These are phyloP conservation scores for Decorospora gaudefroyi DNA, from an alignment of 2,329 filamentous ascomycete genomes.

Conservation along the genomic window DNA sequence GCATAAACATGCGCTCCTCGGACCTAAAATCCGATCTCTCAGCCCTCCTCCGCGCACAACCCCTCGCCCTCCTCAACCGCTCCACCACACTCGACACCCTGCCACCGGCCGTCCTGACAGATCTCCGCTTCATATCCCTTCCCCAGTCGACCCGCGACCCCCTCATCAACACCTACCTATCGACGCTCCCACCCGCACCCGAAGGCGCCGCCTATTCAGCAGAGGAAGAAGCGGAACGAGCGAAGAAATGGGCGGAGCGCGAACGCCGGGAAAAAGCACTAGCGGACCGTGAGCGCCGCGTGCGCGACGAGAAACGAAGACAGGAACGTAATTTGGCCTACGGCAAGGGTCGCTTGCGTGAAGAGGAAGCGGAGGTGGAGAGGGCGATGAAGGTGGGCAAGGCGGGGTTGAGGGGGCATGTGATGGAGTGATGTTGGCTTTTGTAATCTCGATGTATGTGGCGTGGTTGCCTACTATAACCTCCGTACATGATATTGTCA, in stretches of 20 bases:
- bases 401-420: conserved; percentile 66
- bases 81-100: conserved; percentile 61
- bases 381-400: conserved; percentile 71
- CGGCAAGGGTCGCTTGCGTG: conserved; percentile 64
- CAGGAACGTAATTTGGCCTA: conserved; percentile 63
- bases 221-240: conserved; percentile 58
- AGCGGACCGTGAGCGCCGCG: conserved; percentile 64
- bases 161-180: conserved; percentile 68
- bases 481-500: too few relatives aligned
- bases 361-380: conserved; percentile 70
- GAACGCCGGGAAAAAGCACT: conserved; percentile 67
- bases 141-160: conserved; percentile 64
- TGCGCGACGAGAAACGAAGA: conserved; percentile 66
- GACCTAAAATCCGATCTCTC: conserved; percentile 72
- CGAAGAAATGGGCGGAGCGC: conserved; percentile 44
- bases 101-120: conserved; percentile 65
- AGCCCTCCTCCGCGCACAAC: conserved; percentile 65
- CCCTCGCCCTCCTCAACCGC: conserved; percentile 63
- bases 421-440: too few relatives aligned
- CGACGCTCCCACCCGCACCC: conserved; percentile 64
- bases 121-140: conserved; percentile 72
- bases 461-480: too few relatives aligned
- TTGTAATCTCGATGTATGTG: too few relatives aligned
- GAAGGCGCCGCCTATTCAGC: conserved; percentile 48
- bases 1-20: conserved; percentile 66